Evolutionary conservation across 2,329 filamentous ascomycete genomes (phyloP).

Genomic region (Aspergillus transmontanensis): DNA sequence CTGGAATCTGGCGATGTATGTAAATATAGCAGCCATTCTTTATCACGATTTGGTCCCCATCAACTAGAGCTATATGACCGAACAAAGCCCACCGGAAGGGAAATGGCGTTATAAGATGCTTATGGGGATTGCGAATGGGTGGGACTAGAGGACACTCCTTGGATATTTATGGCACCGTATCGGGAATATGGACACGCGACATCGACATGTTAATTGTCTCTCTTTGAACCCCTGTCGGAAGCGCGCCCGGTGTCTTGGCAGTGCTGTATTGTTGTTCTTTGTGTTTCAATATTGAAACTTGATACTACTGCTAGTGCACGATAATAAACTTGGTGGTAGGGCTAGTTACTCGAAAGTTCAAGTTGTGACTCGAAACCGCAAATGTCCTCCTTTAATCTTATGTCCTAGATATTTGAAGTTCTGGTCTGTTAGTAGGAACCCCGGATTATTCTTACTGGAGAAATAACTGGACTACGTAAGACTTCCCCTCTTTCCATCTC

Average conservation of each 20-base stretch:
- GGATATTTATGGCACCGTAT: not conserved
- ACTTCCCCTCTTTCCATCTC: too few species aligned
- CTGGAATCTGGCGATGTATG: not conserved
- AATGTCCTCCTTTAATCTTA: not conserved
- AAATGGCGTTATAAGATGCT: not conserved
- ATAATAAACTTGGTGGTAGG: too few species aligned
- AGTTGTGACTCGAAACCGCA: not conserved
- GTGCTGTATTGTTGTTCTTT: not conserved
- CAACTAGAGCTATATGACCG: not conserved
- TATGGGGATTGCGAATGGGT: not conserved
- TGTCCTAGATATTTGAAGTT: too few species aligned
- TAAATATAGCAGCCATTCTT: not conserved
- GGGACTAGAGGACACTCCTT: not conserved
- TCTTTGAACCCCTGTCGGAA: too few species aligned
- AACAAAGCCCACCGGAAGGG: not conserved
- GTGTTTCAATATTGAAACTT: too few species aligned
- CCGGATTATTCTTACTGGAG: too few species aligned
- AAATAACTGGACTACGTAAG: too few species aligned
- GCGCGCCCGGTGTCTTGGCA: not conserved
- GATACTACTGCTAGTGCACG: too few species aligned
- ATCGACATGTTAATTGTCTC: not conserved
- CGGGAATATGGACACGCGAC: not conserved
- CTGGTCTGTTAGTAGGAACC: too few species aligned
- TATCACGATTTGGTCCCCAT: not conserved
- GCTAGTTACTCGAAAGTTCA: too few species aligned